Percentiles rank a stretch among this genome's conserved stretches.
These are phyloP conservation scores for Thymus quinquecostatus DNA, from an alignment of 257 asterid species.

Conservation along the genomic window DNA sequence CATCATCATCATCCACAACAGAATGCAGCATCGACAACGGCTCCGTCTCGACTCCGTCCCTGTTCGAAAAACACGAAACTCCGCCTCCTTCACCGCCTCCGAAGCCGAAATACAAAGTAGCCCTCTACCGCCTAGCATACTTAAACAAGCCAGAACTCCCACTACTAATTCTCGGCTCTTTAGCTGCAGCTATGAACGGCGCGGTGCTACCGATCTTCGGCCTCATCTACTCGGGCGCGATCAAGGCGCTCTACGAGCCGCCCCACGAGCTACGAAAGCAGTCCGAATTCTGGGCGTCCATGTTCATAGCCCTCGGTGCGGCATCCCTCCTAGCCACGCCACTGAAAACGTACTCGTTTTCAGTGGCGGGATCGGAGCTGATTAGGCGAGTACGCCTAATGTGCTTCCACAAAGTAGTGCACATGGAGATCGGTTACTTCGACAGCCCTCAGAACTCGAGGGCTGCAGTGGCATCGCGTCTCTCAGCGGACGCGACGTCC, in stretches of 20 bases:
- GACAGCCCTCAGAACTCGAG: constrained; percentile 54
- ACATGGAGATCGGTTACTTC: constrained; percentile 71
- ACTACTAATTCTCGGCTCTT: constrained; percentile 47
- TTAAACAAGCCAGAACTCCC: constrained; percentile 53
- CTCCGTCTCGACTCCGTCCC: constrained; percentile 16
- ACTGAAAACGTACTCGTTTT: constrained; percentile 50
- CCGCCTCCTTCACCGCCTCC: background rate
- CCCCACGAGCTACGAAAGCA: constrained; percentile 45
- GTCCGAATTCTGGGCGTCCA: constrained; percentile 56
- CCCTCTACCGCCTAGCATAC: constrained; percentile 50
- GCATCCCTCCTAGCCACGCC: constrained; percentile 54
- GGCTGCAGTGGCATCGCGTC: constrained; percentile 38
- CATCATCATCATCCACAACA: constrained; percentile 28
- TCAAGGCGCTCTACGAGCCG: constrained; percentile 52
- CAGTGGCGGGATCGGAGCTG: constrained; percentile 61
- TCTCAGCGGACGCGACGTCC: constrained; percentile 51
- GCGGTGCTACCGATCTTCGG: constrained; percentile 54
- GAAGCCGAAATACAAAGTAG: constrained; percentile 9
- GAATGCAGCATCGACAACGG: constrained; percentile 31
- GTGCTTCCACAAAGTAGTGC: constrained; percentile 67
- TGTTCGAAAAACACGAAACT: constrained; percentile 9
- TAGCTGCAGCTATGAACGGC: constrained; percentile 58
- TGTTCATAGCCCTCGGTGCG: constrained; percentile 49
- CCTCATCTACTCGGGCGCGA: constrained; percentile 44
- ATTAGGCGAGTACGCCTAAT: constrained; percentile 52